Conservation (phyloP, 768 basidiomycete species). For the Termitomyces sp. region DNA sequence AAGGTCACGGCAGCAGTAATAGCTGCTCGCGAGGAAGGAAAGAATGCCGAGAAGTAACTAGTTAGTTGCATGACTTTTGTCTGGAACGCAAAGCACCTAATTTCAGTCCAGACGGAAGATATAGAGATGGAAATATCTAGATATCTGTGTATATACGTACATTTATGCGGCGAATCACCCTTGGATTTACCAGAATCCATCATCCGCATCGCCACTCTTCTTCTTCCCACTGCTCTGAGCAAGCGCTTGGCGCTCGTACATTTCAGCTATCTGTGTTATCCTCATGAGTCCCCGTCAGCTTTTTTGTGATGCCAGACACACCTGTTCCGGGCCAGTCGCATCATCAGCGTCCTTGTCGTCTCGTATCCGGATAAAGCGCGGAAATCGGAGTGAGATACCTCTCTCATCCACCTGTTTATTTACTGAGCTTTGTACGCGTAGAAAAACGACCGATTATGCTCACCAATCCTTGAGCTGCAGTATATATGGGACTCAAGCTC, state of each 20-base stretch:
- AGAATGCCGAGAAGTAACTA: constrained; percentile 24
- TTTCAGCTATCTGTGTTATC: constrained; percentile 70
- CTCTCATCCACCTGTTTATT: constrained; percentile 66
- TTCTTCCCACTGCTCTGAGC: constrained; percentile 72
- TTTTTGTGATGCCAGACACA: constrained; percentile 23
- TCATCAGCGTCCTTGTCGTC: constrained; percentile 94
- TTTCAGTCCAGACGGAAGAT: constrained; percentile 9
- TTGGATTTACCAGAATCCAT: constrained; percentile 66
- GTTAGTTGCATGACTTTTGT: not conserved
- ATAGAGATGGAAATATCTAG: constrained; percentile 10
- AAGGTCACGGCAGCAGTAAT: constrained; percentile 47
- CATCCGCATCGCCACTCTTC: constrained; percentile 63
- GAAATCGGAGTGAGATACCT: constrained; percentile 95
- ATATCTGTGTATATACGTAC: constrained; percentile 15
- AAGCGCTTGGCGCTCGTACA: constrained; percentile 86
- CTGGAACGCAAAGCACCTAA: not conserved
- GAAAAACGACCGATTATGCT: constrained; percentile 19
- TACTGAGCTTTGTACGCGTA: not conserved
- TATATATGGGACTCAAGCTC: constrained; percentile 93
- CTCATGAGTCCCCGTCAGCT: constrained; percentile 1
- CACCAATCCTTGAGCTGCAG: constrained; percentile 89
- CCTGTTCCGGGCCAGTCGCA: constrained; percentile 91
- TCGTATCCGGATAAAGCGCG: constrained; percentile 85
- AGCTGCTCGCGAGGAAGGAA: constrained; percentile 35
- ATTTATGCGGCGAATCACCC: not conserved